A percentile compares a stretch with the other conserved stretches of the same genome.
Evolutionary conservation across 495 filamentous ascomycete species (phyloP).

Genomic region (Penicillium cataractarum): DNA sequence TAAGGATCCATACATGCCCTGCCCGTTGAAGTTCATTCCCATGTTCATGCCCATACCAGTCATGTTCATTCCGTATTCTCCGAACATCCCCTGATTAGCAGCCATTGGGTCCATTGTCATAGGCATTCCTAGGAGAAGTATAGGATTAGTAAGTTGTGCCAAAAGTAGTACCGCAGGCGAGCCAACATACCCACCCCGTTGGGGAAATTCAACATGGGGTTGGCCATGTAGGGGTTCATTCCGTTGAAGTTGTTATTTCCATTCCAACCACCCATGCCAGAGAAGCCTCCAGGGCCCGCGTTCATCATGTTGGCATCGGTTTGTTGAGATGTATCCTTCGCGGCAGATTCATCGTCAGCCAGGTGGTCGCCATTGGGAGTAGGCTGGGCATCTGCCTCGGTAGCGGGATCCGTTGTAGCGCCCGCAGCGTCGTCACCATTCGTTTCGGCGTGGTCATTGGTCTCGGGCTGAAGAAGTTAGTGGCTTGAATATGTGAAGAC

Average conservation of each 20-base stretch:
- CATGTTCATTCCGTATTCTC: constrained; percentile 90
- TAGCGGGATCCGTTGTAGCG: constrained; percentile 2
- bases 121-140: constrained; percentile 62
- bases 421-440: constrained; percentile 10
- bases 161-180: too few relatives aligned
- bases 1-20: constrained; percentile 59
- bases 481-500: neutral
- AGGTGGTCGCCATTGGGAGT: constrained; percentile 21
- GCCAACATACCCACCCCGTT: constrained; percentile 77
- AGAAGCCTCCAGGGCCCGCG: constrained; percentile 52
- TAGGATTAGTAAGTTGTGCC: constrained; percentile 13
- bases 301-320: constrained; percentile 26
- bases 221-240: constrained; percentile 75
- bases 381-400: constrained; percentile 9
- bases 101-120: constrained; percentile 89
- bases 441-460: constrained; percentile 5
- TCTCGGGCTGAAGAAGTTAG: neutral
- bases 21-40: constrained; percentile 74
- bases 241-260: constrained; percentile 68
- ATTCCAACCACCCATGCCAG: constrained; percentile 65
- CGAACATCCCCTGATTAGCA: constrained; percentile 86
- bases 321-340: constrained; percentile 28
- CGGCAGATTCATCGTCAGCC: constrained; percentile 25
- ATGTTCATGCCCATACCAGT: constrained; percentile 89
- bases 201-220: constrained; percentile 72